Evolutionary conservation across 2,329 filamentous ascomycete species (phyloP).

Genomic region (Penicillium sp.): DNA sequence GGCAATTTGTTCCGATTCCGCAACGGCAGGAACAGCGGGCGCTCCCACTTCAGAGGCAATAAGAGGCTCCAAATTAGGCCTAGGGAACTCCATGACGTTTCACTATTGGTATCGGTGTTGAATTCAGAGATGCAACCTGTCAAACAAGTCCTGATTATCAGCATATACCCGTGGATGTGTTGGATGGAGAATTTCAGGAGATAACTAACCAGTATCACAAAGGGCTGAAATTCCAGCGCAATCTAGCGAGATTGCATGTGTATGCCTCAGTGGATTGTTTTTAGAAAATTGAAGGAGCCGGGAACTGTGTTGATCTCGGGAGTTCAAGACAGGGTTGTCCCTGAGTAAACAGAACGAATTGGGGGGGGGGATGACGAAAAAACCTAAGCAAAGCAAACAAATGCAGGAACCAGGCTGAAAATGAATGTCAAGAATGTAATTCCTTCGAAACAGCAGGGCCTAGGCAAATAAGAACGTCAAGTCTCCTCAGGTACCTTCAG

Average conservation of each 20-base stretch:
- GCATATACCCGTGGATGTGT: conserved; percentile 6
- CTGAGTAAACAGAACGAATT: conserved; percentile 8
- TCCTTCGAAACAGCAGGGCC: not conserved
- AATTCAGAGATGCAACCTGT: conserved; percentile 17
- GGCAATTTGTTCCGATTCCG: conserved; percentile 20
- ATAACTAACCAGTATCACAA: conserved; percentile 18
- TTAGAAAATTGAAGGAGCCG: conserved; percentile 4
- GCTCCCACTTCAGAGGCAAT: conserved; percentile 15
- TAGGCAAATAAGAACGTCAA: conserved; percentile 6
- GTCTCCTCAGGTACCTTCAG: conserved; percentile 11
- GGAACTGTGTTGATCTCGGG: conserved; percentile 8
- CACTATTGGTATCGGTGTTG: conserved; percentile 1
- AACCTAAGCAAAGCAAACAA: not conserved
- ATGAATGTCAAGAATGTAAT: conserved; percentile 1
- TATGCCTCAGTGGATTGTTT: not conserved
- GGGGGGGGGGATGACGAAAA: not conserved
- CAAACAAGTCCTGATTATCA: conserved; percentile 9
- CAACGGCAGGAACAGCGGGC: conserved; percentile 16
- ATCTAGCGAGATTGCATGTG: conserved; percentile 9
- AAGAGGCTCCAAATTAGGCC: conserved; percentile 21
- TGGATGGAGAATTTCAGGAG: not conserved
- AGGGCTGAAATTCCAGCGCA: conserved; percentile 6
- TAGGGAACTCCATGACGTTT: conserved; percentile 29
- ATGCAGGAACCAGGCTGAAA: conserved; percentile 4
- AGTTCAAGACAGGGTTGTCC: conserved; percentile 8